Evolutionary conservation across 257 asterid genomes (phyloP).

Genomic region (Rhazya stricta): DNA sequence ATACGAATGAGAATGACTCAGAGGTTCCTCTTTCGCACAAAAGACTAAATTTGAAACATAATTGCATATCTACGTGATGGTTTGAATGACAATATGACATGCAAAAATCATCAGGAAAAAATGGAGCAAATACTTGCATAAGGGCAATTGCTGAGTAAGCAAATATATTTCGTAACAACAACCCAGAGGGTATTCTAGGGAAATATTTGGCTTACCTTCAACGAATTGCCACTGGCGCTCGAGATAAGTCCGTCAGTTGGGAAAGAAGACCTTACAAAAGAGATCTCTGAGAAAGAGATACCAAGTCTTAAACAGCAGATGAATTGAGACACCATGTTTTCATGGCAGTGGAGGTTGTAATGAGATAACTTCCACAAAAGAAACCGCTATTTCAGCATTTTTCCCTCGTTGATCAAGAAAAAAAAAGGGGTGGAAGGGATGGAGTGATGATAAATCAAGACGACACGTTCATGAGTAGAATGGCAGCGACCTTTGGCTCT

Average conservation of each 20-base stretch:
- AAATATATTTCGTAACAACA: neutral
- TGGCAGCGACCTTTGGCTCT: too few species aligned
- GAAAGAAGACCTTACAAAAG: neutral
- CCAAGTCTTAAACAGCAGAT: neutral
- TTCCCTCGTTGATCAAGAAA: neutral
- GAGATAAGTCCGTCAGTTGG: neutral
- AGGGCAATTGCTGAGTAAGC: neutral
- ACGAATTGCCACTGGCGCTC: neutral
- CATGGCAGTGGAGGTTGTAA: neutral
- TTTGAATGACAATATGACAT: neutral
- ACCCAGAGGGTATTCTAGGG: neutral
- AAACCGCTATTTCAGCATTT: neutral
- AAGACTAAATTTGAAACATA: too few species aligned
- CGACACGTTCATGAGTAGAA: too few species aligned
- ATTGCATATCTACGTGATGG: neutral
- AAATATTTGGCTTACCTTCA: neutral
- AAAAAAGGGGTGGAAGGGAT: too few species aligned
- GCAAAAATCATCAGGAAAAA: too few species aligned
- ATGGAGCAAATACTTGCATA: too few species aligned
- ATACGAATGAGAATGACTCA: neutral
- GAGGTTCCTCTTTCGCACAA: neutral
- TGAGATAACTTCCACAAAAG: neutral
- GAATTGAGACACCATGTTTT: neutral
- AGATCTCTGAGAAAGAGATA: neutral
- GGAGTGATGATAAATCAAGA: too few species aligned